Evolutionary conservation across 192 early-diverging fungal genomes (phyloP).

Genomic region (Coemansia sp.): DNA sequence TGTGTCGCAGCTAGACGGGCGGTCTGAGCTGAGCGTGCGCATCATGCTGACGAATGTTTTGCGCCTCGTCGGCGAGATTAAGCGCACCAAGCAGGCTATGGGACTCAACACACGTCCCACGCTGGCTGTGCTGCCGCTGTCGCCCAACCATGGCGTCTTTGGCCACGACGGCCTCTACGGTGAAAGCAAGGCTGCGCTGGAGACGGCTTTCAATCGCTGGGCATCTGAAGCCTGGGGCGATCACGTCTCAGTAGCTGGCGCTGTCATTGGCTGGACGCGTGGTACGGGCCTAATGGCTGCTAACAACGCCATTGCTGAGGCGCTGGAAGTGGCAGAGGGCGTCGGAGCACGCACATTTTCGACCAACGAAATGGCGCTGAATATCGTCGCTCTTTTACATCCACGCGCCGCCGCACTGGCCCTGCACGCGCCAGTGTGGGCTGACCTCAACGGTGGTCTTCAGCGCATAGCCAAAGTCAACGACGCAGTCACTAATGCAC

Average conservation of each 20-base stretch:
- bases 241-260: conserved; percentile 83
- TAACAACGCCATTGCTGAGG: conserved; percentile 82
- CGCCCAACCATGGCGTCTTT: conserved; percentile 96
- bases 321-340: conserved; percentile 68
- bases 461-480: conserved; percentile 66
- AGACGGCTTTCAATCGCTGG: conserved; percentile 92
- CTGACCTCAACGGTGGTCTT: conserved; percentile 94
- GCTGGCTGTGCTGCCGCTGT: conserved; percentile 84
- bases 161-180: conserved; percentile 91
- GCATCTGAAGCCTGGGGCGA: conserved; percentile 82
- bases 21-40: conserved; percentile 83
- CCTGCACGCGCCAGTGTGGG: conserved; percentile 83
- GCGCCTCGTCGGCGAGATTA: conserved; percentile 83
- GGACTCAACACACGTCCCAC: conserved; percentile 80
- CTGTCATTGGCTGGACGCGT: conserved; percentile 96
- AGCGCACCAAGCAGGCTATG: conserved; percentile 68
- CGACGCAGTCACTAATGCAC: conserved; percentile 13
- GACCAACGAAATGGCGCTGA: conserved; percentile 91
- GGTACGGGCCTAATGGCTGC: conserved; percentile 91
- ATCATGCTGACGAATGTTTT: conserved; percentile 94
- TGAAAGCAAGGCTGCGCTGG: conserved; percentile 90
- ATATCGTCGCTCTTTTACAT: conserved; percentile 86
- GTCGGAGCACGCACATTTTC: conserved; percentile 90
- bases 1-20: conserved; percentile 75
- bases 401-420: conserved; percentile 70